These are phyloP conservation scores for Epichloe elymi DNA, from an alignment of 2,329 filamentous ascomycete genomes.

Conservation along the genomic window DNA sequence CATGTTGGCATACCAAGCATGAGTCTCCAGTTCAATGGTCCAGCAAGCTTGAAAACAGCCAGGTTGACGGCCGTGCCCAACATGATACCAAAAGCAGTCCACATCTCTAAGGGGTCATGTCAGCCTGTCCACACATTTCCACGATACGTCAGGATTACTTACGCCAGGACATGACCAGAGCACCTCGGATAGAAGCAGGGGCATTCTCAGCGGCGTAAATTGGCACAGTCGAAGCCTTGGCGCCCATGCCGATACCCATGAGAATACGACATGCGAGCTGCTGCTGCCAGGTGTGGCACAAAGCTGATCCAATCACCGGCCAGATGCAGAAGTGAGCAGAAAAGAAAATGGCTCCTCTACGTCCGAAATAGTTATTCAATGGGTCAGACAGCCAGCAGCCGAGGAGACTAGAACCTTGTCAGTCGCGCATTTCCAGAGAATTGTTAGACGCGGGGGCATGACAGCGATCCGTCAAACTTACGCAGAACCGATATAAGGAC, in stretches of 20 bases:
- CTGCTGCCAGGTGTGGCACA: conserved; percentile 53
- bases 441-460: not conserved
- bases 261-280: conserved; percentile 53
- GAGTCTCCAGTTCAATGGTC: conserved; percentile 22
- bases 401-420: conserved; percentile 18
- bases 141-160: not conserved
- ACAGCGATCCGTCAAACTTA: conserved; percentile 9
- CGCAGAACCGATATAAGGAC: conserved; percentile 33
- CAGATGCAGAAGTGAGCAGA: conserved; percentile 59
- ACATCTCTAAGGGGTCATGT: conserved; percentile 35
- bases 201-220: conserved; percentile 65
- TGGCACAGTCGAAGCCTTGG: conserved; percentile 52
- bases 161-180: conserved; percentile 69
- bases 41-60: conserved; percentile 13
- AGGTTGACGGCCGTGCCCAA: conserved; percentile 28
- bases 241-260: conserved; percentile 57
- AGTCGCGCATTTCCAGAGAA: not conserved
- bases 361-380: conserved; percentile 33
- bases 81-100: conserved; percentile 43
- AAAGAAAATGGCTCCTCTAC: conserved; percentile 48
- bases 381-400: conserved; percentile 56
- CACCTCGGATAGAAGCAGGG: conserved; percentile 55
- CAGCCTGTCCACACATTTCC: not conserved
- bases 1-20: conserved; percentile 28
- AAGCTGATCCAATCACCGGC: conserved; percentile 49